Conservation (phyloP, 2,329 filamentous ascomycete genomes). For the Thelonectria blattea region DNA sequence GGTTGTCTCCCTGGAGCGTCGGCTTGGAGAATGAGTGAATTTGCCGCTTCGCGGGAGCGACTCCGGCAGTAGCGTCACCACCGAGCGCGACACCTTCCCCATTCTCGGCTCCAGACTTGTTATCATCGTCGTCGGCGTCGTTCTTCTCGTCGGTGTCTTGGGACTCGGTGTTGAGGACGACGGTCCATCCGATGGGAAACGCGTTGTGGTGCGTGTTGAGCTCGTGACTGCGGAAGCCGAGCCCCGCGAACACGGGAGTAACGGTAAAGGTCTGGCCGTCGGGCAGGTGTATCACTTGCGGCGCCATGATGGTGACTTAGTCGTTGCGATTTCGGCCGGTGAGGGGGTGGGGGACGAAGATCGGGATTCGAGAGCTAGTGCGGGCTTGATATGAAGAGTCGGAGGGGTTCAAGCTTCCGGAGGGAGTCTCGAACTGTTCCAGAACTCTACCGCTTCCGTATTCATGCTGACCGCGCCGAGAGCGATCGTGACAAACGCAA, state of each 20-base stretch:
- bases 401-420: slow-evolving; percentile 28
- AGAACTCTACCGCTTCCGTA: slow-evolving; percentile 35
- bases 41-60: slow-evolving; percentile 28
- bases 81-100: slow-evolving; percentile 30
- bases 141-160: slow-evolving; percentile 37
- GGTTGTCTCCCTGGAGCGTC: slow-evolving; percentile 77
- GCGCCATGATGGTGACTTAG: slow-evolving; percentile 40
- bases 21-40: slow-evolving; percentile 66
- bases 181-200: slow-evolving; percentile 88
- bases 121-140: slow-evolving; percentile 39
- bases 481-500: slow-evolving; percentile 41
- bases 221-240: slow-evolving; percentile 86
- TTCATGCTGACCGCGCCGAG: slow-evolving; percentile 35
- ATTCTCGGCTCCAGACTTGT: slow-evolving; percentile 27
- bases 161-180: slow-evolving; percentile 75
- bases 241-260: slow-evolving; percentile 86
- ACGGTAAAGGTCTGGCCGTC: slow-evolving; percentile 87
- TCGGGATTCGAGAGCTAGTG: slow-evolving; percentile 34
- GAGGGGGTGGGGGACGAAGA: slow-evolving; percentile 30
- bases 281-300: slow-evolving; percentile 71
- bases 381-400: slow-evolving; percentile 18
- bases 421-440: slow-evolving; percentile 32
- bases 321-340: slow-evolving; percentile 17
- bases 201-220: slow-evolving; percentile 70
- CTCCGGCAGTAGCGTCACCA: neutral